A percentile compares a stretch with the other conserved stretches of the same genome.
Evolutionary conservation across 768 basidiomycete genomes (phyloP).

Genomic region (Lentinula boryana): DNA sequence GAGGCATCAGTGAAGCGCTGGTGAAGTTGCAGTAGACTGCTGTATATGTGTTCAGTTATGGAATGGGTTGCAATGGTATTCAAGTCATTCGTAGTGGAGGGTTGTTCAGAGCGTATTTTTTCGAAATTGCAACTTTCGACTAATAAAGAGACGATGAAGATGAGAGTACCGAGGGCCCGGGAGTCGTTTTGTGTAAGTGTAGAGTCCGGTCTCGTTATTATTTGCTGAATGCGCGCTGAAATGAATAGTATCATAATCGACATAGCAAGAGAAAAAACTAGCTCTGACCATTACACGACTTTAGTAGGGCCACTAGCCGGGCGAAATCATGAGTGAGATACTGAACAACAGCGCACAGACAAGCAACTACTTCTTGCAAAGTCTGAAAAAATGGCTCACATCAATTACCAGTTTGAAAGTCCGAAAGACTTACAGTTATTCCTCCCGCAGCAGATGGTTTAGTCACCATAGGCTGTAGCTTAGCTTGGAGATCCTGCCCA

Average conservation of each 20-base stretch:
- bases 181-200: slow-evolving; percentile 42
- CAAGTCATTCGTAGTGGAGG: slow-evolving; percentile 30
- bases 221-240: slow-evolving; percentile 47
- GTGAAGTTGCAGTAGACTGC: slow-evolving; percentile 65
- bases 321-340: slow-evolving; percentile 83
- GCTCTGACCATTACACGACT: slow-evolving; percentile 73
- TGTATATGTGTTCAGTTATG: slow-evolving; percentile 81
- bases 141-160: slow-evolving; percentile 80
- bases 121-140: slow-evolving; percentile 92
- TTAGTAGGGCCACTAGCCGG: slow-evolving; percentile 71
- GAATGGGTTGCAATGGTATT: slow-evolving; percentile 31
- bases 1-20: slow-evolving; percentile 52
- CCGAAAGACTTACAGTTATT: slow-evolving; percentile 42
- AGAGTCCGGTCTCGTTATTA: slow-evolving; percentile 38
- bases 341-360: slow-evolving; percentile 81
- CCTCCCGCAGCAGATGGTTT: slow-evolving; percentile 71
- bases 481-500: slow-evolving; percentile 74
- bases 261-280: background rate
- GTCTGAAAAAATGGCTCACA: slow-evolving; percentile 37
- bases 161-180: slow-evolving; percentile 59
- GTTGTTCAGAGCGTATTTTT: slow-evolving; percentile 52
- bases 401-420: background rate
- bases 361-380: slow-evolving; percentile 88
- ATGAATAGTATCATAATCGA: background rate
- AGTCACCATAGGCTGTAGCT: slow-evolving; percentile 87